Evolutionary conservation across 179 eudicot genomes (phyloP).

Genomic region (Silene coronaria): DNA sequence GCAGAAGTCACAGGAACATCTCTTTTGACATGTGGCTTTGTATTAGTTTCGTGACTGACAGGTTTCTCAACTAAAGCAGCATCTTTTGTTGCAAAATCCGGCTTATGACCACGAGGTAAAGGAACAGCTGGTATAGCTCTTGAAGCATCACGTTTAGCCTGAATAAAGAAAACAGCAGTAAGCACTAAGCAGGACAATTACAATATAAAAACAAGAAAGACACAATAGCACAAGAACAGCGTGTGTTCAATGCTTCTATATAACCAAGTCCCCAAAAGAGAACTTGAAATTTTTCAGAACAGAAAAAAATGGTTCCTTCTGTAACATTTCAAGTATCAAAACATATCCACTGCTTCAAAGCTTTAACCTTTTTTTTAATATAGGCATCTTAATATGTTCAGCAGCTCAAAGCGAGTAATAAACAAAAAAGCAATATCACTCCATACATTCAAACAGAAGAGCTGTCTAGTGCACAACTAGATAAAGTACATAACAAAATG

Average conservation of each 20-base stretch:
- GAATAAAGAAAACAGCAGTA: constrained; percentile 14
- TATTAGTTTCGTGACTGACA: constrained; percentile 30
- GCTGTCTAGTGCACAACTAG: no score
- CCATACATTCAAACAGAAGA: background rate
- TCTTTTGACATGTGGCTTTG: constrained; percentile 41
- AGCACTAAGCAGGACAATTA: background rate
- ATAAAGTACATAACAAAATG: background rate
- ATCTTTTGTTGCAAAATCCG: constrained; percentile 45
- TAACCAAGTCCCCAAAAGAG: background rate
- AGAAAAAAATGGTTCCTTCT: background rate
- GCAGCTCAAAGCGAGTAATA: background rate
- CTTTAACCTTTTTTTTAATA: background rate
- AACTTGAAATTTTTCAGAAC: background rate
- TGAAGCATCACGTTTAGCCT: constrained; percentile 57
- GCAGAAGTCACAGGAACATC: constrained; percentile 40
- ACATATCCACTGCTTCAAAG: background rate
- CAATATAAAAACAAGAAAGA: background rate
- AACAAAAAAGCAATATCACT: background rate
- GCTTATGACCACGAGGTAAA: constrained; percentile 56
- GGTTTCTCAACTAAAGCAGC: constrained; percentile 34
- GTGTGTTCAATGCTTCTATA: background rate
- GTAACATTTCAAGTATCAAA: constrained; percentile 4
- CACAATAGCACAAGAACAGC: background rate
- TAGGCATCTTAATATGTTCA: background rate
- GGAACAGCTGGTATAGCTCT: constrained; percentile 45